Percentiles rank a stretch among this genome's conserved stretches.
phyloP scores from a whole-genome alignment of 2,329 filamentous ascomycete genomes.

The Microdochium bolleyi region DNA sequence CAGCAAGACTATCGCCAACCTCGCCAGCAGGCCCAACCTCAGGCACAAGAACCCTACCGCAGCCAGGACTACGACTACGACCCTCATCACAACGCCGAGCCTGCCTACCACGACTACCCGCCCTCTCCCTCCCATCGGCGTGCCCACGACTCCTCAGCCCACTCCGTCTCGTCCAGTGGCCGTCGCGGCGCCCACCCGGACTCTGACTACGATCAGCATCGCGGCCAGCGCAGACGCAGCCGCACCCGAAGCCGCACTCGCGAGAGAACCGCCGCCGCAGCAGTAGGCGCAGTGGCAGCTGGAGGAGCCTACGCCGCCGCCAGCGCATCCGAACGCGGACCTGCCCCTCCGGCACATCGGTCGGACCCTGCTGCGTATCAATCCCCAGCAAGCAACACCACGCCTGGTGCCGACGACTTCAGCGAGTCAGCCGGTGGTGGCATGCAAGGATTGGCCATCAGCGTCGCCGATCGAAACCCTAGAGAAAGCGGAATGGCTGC shows the following conservation, averaged over 20 bases:
- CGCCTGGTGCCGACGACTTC: slow-evolving; percentile 61
- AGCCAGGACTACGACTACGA: slow-evolving; percentile 2
- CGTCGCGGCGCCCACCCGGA: slow-evolving; percentile 25
- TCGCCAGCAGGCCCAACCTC: too few species aligned
- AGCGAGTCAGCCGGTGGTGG: slow-evolving; percentile 54
- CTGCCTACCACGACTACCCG: slow-evolving; percentile 12
- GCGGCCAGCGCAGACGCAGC: slow-evolving; percentile 24
- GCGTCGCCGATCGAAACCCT: slow-evolving; percentile 55
- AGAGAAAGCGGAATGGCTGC: slow-evolving; percentile 59
- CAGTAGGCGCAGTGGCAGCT: slow-evolving; percentile 10
- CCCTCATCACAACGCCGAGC: slow-evolving; percentile 1
- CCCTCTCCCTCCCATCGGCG: slow-evolving; percentile 10
- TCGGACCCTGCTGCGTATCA: slow-evolving; percentile 5
- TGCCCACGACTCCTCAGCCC: slow-evolving; percentile 7
- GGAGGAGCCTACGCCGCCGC: slow-evolving; percentile 8
- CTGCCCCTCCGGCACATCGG: slow-evolving; percentile 16
- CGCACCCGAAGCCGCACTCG: slow-evolving; percentile 17
- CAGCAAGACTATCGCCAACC: background rate
- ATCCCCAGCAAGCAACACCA: slow-evolving; percentile 32
- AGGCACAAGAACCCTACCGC: background rate
- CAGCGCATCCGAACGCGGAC: slow-evolving; percentile 12
- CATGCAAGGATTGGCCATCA: slow-evolving; percentile 60
- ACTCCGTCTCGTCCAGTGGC: slow-evolving; percentile 5
- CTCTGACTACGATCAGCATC: slow-evolving; percentile 23
- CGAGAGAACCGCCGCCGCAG: slow-evolving; percentile 7